These are phyloP conservation scores for Crinitomyces ghanaensis DNA, from an alignment of 805 yeast genomes.

Conservation along the genomic window DNA sequence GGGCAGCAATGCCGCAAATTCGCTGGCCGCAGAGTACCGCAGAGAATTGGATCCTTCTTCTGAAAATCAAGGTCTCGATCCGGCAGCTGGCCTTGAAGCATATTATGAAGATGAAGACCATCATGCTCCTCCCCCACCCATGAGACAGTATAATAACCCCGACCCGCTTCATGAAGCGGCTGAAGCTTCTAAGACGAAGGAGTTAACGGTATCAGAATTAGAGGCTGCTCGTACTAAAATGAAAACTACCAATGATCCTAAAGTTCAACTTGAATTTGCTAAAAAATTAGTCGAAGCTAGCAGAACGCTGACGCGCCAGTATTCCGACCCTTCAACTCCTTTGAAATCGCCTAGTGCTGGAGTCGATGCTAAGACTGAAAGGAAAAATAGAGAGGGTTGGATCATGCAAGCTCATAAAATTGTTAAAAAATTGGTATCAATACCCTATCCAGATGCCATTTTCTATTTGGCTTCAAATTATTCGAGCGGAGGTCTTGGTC, in stretches of 20 bases:
- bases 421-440: slow-evolving; percentile 41
- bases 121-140: slow-evolving; percentile 8
- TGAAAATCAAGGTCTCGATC: neutral
- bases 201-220: slow-evolving; percentile 21
- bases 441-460: slow-evolving; percentile 41
- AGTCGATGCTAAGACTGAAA: slow-evolving; percentile 33
- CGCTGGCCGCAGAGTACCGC: slow-evolving; percentile 16
- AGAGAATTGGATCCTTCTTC: slow-evolving; percentile 7
- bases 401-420: slow-evolving; percentile 47
- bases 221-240: slow-evolving; percentile 13
- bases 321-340: slow-evolving; percentile 31
- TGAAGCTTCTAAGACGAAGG: slow-evolving; percentile 7
- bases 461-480: slow-evolving; percentile 52
- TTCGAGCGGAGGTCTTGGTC: slow-evolving; percentile 36
- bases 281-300: slow-evolving; percentile 41
- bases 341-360: slow-evolving; percentile 25
- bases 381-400: slow-evolving; percentile 45
- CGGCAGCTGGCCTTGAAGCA: neutral
- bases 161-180: slow-evolving; percentile 11
- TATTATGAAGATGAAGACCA: neutral
- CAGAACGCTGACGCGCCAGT: slow-evolving; percentile 21
- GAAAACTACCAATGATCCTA: slow-evolving; percentile 30
- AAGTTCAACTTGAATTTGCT: slow-evolving; percentile 55
- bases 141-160: slow-evolving; percentile 5
- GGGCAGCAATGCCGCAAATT: slow-evolving; percentile 12